Percentiles rank a stretch among this genome's conserved stretches.
phyloP scores from a whole-genome alignment of 441 rosid species.

The Capsella rubella region DNA sequence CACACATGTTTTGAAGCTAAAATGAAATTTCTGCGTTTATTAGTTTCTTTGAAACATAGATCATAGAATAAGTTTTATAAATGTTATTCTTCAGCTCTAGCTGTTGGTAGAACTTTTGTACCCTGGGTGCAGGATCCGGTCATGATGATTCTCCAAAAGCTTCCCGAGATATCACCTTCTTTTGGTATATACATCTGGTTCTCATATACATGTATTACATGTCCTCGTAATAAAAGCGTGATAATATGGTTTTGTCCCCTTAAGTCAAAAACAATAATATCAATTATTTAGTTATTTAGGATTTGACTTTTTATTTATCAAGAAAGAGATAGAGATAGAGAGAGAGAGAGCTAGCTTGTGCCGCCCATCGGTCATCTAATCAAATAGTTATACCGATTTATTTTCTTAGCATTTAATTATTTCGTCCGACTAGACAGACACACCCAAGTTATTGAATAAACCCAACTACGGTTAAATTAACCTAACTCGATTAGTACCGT shows the following conservation, averaged over 20 bases:
- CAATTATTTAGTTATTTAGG: constrained; percentile 23
- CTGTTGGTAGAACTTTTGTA: background rate
- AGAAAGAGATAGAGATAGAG: background rate
- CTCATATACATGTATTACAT: constrained; percentile 3
- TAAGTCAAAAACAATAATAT: constrained; percentile 28
- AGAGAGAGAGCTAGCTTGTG: constrained; percentile 16
- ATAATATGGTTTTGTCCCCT: constrained; percentile 26
- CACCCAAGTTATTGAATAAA: constrained; percentile 6
- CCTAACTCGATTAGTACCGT: constrained; percentile 10
- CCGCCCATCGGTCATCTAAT: constrained; percentile 42
- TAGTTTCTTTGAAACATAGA: too few relatives aligned
- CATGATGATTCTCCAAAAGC: background rate
- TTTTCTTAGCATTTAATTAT: constrained; percentile 11
- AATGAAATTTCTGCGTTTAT: too few relatives aligned
- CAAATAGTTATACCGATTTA: background rate
- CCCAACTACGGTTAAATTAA: constrained; percentile 28
- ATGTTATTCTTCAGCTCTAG: too few relatives aligned
- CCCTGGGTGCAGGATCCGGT: background rate
- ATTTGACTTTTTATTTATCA: constrained; percentile 30
- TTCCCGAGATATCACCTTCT: constrained; percentile 6
- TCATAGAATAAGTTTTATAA: too few relatives aligned
- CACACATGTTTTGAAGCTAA: too few relatives aligned
- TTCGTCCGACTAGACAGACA: constrained; percentile 17
- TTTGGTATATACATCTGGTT: background rate
- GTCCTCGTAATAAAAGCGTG: constrained; percentile 17